Conservation (phyloP, 768 basidiomycete genomes). For the Polyporus arcularius region DNA sequence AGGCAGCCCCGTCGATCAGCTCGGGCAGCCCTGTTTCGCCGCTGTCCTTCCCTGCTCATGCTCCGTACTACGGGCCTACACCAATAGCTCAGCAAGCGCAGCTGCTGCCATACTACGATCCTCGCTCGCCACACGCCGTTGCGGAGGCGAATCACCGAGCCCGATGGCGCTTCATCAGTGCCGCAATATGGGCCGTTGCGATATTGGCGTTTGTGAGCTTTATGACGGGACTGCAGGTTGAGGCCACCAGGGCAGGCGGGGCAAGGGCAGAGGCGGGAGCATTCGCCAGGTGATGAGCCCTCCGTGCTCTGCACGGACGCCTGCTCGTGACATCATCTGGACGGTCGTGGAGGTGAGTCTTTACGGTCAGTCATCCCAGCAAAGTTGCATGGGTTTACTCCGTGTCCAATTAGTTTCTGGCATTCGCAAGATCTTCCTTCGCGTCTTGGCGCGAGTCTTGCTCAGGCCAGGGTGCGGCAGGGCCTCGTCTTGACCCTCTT, state of each 20-base stretch:
- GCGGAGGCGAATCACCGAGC: conserved; percentile 41
- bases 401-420: too few species aligned
- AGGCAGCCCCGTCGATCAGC: conserved; percentile 11
- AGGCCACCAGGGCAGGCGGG: conserved; percentile 14
- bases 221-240: conserved; percentile 27
- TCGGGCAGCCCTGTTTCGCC: conserved; percentile 4
- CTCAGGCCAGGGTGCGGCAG: too few species aligned
- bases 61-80: conserved; percentile 39
- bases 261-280: conserved; percentile 1
- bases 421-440: too few species aligned
- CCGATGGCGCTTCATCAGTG: conserved; percentile 44
- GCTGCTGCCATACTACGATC: conserved; percentile 48
- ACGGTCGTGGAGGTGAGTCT: not conserved
- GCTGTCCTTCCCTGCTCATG: conserved; percentile 20
- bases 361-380: too few species aligned
- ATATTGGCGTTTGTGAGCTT: conserved; percentile 33
- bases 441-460: too few species aligned
- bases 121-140: conserved; percentile 39
- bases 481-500: too few species aligned
- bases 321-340: not conserved
- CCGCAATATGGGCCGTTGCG: conserved; percentile 40
- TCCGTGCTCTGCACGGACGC: not conserved
- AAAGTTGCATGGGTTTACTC: too few species aligned
- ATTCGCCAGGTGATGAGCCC: not conserved
- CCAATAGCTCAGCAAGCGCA: conserved; percentile 39